Percentiles rank a stretch among this genome's conserved stretches.
phyloP scores from a whole-genome alignment of 1,284 basidiomycete species.

The Ceratobasidium sp. region DNA sequence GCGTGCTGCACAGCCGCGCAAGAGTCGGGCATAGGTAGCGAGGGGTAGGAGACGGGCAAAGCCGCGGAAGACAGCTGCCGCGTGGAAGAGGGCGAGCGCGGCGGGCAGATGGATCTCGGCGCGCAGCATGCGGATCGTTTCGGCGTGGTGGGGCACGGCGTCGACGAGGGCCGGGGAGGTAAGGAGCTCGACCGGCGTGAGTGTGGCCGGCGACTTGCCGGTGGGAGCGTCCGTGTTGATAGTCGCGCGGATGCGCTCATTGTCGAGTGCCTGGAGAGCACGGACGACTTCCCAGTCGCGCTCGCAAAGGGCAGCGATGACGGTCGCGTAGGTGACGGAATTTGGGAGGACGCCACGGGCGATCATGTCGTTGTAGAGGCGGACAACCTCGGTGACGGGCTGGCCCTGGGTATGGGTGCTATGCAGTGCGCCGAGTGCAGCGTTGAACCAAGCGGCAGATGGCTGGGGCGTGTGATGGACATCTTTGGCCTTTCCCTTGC shows the following conservation, averaged over 20 bases:
- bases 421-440: conserved; percentile 68
- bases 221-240: conserved; percentile 24
- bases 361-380: conserved; percentile 82
- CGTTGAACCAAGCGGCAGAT: conserved; percentile 69
- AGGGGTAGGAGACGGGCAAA: conserved; percentile 57
- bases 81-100: conserved; percentile 78
- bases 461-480: conserved; percentile 33
- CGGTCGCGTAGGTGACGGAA: conserved; percentile 70
- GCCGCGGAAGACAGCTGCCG: conserved; percentile 60
- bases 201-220: conserved; percentile 17
- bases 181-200: conserved; percentile 36
- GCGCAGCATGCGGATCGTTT: conserved; percentile 55
- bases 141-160: conserved; percentile 39
- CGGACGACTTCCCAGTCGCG: conserved; percentile 77
- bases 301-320: conserved; percentile 75
- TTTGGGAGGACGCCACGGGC: conserved; percentile 74
- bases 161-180: conserved; percentile 10
- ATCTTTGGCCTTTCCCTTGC: conserved; percentile 24
- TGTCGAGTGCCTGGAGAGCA: conserved; percentile 61
- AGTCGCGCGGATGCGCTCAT: conserved; percentile 54
- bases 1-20: conserved; percentile 73
- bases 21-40: conserved; percentile 63
- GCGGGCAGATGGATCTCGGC: conserved; percentile 76
- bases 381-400: conserved; percentile 69
- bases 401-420: conserved; percentile 63